These are phyloP conservation scores for Plectranthus barbatus DNA, from an alignment of 257 asterid species.

Conservation along the genomic window DNA sequence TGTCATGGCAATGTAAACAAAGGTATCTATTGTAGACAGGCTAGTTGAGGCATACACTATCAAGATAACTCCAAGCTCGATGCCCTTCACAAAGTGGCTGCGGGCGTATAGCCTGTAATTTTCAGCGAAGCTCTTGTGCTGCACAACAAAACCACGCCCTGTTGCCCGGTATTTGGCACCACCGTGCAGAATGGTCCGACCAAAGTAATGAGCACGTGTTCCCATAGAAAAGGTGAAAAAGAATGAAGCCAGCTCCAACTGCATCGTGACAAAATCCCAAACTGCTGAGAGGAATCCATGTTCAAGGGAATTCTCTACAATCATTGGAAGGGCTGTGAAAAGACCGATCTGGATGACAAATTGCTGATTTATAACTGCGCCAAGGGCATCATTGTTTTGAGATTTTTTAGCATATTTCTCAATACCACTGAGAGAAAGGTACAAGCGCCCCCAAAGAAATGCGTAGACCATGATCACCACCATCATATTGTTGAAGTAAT, in stretches of 20 bases:
- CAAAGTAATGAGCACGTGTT: conserved; percentile 84
- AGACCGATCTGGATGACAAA: conserved; percentile 76
- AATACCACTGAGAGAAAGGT: conserved; percentile 81
- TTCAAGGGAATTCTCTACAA: conserved; percentile 81
- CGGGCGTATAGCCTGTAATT: conserved; percentile 81
- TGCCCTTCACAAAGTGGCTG: conserved; percentile 94
- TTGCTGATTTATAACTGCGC: conserved; percentile 82
- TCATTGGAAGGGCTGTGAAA: conserved; percentile 93
- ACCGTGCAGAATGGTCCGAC: conserved; percentile 87
- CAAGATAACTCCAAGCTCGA: conserved; percentile 83
- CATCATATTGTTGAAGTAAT: conserved; percentile 77
- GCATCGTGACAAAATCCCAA: conserved; percentile 94
- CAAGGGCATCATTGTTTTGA: conserved; percentile 64
- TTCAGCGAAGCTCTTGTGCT: conserved; percentile 78
- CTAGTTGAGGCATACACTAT: conserved; percentile 69
- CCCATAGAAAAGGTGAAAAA: conserved; percentile 91
- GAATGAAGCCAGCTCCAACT: conserved; percentile 64
- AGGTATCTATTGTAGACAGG: conserved; percentile 32
- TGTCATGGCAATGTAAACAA: conserved; percentile 73
- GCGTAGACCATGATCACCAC: conserved; percentile 69
- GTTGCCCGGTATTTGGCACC: conserved; percentile 97
- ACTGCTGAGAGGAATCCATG: conserved; percentile 75
- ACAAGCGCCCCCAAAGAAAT: conserved; percentile 87
- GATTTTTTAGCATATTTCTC: conserved; percentile 40
- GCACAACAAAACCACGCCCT: conserved; percentile 93